These are phyloP conservation scores for Kernera saxatilis DNA, from an alignment of 345 rosid genomes.

Conservation along the genomic window DNA sequence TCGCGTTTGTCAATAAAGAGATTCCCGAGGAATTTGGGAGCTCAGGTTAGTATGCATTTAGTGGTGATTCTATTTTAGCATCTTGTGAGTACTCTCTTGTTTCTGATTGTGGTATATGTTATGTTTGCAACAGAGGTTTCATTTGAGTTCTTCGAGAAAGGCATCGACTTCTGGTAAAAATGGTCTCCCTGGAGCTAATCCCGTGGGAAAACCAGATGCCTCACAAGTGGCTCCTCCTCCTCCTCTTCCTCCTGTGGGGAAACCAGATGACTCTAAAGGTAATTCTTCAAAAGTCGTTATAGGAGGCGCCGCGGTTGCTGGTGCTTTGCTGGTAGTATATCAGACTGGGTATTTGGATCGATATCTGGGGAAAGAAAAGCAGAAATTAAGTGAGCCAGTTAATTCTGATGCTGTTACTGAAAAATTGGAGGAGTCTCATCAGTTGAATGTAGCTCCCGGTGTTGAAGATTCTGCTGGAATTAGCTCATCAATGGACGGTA, in stretches of 20 bases:
- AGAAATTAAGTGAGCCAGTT: constrained; percentile 21
- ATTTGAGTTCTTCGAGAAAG: constrained; percentile 43
- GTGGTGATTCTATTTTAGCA: background rate
- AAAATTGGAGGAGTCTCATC: constrained; percentile 32
- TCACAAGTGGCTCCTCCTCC: constrained; percentile 15
- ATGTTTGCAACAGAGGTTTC: constrained; percentile 34
- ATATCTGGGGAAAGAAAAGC: constrained; percentile 34
- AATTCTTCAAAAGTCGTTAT: constrained; percentile 35
- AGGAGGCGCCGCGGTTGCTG: constrained; percentile 47
- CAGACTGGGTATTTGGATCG: constrained; percentile 57
- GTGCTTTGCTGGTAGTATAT: constrained; percentile 51
- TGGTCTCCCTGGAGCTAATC: constrained; percentile 37
- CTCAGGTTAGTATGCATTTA: constrained; percentile 39
- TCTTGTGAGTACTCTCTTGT: background rate
- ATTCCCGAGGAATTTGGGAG: constrained; percentile 38
- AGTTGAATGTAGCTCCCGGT: constrained; percentile 6
- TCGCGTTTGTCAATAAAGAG: constrained; percentile 44
- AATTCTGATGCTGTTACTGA: constrained; percentile 19
- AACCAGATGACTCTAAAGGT: constrained; percentile 44
- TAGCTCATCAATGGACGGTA: constrained; percentile 23
- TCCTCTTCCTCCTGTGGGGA: constrained; percentile 33
- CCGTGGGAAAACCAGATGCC: constrained; percentile 24
- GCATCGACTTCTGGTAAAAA: constrained; percentile 45
- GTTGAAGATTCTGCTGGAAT: constrained; percentile 33
- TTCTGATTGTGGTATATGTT: constrained; percentile 6